Evolutionary conservation across 306 rosid genomes (phyloP).

Genomic region (Malus sylvestris): DNA sequence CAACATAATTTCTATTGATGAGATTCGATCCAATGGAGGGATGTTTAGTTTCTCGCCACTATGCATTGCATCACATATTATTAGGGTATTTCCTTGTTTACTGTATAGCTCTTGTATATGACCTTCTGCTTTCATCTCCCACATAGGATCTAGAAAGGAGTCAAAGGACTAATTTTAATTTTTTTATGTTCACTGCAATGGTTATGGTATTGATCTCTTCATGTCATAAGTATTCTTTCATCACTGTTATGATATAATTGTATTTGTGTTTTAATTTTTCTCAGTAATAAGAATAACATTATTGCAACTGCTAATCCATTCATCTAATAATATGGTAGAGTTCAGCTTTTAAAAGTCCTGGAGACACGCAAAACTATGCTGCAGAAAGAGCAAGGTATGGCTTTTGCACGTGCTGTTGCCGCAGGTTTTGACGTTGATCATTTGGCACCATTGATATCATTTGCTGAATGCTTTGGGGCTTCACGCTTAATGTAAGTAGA

Average conservation of each 20-base stretch:
- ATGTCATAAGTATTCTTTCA: neutral
- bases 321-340: conserved; percentile 39
- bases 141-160: neutral
- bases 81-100: neutral
- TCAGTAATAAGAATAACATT: neutral
- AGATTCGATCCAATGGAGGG: neutral
- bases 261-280: neutral
- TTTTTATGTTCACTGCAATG: neutral
- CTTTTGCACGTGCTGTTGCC: conserved; percentile 98
- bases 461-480: conserved; percentile 91
- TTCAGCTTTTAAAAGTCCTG: conserved; percentile 86
- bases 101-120: neutral
- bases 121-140: neutral
- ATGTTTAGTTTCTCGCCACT: neutral
- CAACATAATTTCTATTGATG: neutral
- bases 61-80: neutral
- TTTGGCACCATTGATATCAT: conserved; percentile 67
- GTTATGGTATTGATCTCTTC: neutral
- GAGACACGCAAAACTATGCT: conserved; percentile 82
- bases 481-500: conserved; percentile 67
- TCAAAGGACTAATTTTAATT: neutral
- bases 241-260: neutral
- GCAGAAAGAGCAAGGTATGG: conserved; percentile 99
- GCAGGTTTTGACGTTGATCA: conserved; percentile 88
- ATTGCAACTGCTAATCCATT: conserved; percentile 7